These are phyloP conservation scores for Hypomontagnella submonticulosa DNA, from an alignment of 495 filamentous ascomycete genomes.

Conservation along the genomic window DNA sequence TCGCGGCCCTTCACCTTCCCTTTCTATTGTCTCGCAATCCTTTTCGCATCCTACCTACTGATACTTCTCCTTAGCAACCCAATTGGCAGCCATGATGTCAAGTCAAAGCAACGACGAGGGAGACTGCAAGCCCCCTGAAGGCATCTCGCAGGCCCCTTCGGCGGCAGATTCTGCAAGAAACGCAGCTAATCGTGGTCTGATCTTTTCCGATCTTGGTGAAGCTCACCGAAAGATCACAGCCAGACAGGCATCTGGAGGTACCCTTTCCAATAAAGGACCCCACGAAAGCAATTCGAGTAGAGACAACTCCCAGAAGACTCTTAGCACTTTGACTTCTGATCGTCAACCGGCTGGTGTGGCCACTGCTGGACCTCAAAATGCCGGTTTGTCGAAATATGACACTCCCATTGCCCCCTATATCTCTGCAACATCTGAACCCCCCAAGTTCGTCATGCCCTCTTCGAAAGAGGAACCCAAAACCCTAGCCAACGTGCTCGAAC, in stretches of 20 bases:
- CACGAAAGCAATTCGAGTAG: background rate
- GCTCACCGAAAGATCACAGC: constrained; percentile 37
- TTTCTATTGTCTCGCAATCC: background rate
- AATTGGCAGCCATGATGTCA: constrained; percentile 1
- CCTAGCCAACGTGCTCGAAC: constrained; percentile 12
- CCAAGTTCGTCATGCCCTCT: background rate
- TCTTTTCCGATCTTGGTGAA: constrained; percentile 35
- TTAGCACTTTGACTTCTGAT: background rate
- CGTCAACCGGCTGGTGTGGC: background rate
- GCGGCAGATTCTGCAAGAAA: background rate
- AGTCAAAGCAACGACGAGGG: constrained; percentile 7
- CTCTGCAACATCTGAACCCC: background rate
- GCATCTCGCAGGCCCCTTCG: background rate
- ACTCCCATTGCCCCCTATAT: background rate
- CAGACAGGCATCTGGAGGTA: background rate
- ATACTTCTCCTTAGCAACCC: background rate
- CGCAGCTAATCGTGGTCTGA: constrained; percentile 17
- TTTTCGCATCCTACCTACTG: background rate
- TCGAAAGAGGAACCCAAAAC: background rate
- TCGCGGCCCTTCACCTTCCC: background rate
- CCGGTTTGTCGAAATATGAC: background rate
- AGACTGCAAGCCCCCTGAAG: background rate
- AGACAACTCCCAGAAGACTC: background rate
- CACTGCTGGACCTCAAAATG: background rate
- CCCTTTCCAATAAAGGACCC: background rate